These are phyloP conservation scores for Plasmodium vinckei DNA, from an alignment of 169 alveolate species.

Conservation along the genomic window DNA sequence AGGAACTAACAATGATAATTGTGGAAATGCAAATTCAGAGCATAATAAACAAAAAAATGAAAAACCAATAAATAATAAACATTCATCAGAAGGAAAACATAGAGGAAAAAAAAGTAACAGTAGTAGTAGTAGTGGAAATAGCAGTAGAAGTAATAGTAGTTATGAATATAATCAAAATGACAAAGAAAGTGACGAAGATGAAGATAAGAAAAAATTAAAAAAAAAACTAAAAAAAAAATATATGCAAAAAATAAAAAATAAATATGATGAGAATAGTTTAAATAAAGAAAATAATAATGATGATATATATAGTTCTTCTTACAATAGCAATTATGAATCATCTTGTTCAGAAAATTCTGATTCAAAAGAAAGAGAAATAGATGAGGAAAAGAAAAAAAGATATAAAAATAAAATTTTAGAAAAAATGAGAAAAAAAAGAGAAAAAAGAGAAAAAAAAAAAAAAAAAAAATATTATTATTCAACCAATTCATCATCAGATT, in stretches of 20 bases:
- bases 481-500: conserved; percentile 25
- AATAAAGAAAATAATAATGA: neutral
- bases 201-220: conserved; percentile 2
- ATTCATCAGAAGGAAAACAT: neutral
- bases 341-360: conserved; percentile 3
- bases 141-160: conserved; percentile 1
- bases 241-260: conserved; percentile 7
- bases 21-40: neutral
- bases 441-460: conserved; percentile 25
- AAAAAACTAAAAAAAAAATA: conserved; percentile 22
- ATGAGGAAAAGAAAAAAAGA: neutral
- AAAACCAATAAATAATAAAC: neutral
- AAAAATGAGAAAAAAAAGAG: conserved; percentile 1
- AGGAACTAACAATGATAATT: neutral
- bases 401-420: neutral
- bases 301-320: conserved; percentile 1
- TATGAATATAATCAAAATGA: neutral
- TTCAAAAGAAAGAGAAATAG: conserved; percentile 11
- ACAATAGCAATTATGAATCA: conserved; percentile 21
- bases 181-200: neutral
- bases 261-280: neutral
- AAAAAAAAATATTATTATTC: conserved; percentile 40
- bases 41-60: neutral
- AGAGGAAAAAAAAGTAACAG: neutral
- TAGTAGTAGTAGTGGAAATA: neutral